Evolutionary conservation across 2,329 filamentous ascomycete species (phyloP), one percentile per base, ranked within the genome.

Genomic region (Arthrobotrys pseudoclavata): DNA sequence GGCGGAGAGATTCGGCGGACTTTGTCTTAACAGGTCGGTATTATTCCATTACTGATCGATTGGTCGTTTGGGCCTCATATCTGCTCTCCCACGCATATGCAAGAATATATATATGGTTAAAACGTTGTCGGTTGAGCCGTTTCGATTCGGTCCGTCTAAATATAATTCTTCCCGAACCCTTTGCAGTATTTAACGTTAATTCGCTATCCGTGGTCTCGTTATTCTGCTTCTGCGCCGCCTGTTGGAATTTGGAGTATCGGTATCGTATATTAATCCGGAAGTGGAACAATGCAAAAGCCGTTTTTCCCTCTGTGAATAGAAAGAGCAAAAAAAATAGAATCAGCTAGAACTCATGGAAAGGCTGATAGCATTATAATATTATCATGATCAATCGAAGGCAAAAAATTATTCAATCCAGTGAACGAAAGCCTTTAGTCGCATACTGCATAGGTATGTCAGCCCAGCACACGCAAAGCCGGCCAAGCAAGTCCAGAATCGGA

Each of bases 31-130:
- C 47, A 29, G n/a, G 22, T 34, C 15, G 55, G 20, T 60, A 42
- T 60, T 60, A 57, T 26, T 40, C 22, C 42, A 64, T 72, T 72
- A 66, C 45, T 72, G 69, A 72, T 72, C 69, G 69, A 72, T 72
- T 71, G 68, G 57, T 52, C 1, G 3, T 55, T 55, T 55, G 52
- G 52, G 4, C 52, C 52, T 57, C 52, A 57, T 57, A 57, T 57
- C 52, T 57, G 52, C 52, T 57, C 52, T 18, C 29, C 42, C 42
- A 9, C 42, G 3, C 31, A 20, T n/a, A 31, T 53, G 50, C 29
- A 57, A 37, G 24, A 42, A 45, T 45, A 45, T 45, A 4, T 4
- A 45, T 53, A n/a, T 1, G 48, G 37, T 42, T 9, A 45, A 45
- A 45, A 45, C 15, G 42, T n/a, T 20, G 6, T 45, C 42, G 42